Percentiles rank a stretch among this genome's conserved stretches.
Conservation (phyloP, 257 asterid genomes). For the Henckelia pumila region DNA sequence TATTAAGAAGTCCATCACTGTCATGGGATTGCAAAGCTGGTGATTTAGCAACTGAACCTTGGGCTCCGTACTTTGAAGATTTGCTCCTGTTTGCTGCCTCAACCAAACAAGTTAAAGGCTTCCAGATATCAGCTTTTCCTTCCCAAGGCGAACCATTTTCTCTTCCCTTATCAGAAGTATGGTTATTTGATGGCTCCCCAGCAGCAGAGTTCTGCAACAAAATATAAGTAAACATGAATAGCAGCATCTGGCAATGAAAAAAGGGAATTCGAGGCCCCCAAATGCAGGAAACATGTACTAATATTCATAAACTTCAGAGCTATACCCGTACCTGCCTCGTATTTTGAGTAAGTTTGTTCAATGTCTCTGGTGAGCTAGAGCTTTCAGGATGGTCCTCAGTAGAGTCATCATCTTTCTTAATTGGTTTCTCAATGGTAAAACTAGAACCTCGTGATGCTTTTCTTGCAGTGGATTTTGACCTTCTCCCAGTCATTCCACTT, state of each 20-base stretch:
- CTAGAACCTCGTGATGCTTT: constrained; percentile 74
- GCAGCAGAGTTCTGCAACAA: constrained; percentile 58
- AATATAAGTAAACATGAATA: constrained; percentile 25
- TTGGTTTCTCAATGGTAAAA: constrained; percentile 76
- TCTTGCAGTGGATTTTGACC: constrained; percentile 81
- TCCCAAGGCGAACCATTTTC: constrained; percentile 61
- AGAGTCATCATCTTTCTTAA: constrained; percentile 65
- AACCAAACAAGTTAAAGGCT: constrained; percentile 89
- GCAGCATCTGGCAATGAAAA: constrained; percentile 8
- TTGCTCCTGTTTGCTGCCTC: constrained; percentile 96
- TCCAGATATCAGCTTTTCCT: constrained; percentile 87
- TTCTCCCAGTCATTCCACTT: constrained; percentile 82
- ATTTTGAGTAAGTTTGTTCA: constrained; percentile 56
- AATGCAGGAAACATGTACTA: not conserved
- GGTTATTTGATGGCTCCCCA: constrained; percentile 54
- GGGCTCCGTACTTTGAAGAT: constrained; percentile 55
- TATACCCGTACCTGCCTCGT: constrained; percentile 57
- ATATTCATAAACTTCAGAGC: constrained; percentile 19
- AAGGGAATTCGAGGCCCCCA: not conserved
- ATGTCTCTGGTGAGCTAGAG: constrained; percentile 77
- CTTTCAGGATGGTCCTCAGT: constrained; percentile 64
- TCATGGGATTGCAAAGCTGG: constrained; percentile 50
- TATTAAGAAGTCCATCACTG: constrained; percentile 50
- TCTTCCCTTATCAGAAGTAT: constrained; percentile 44
- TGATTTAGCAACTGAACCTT: constrained; percentile 59